Base-by-base conservation (phyloP, 768 basidiomycete genomes). In the Pulveroboletus sp. region DNA sequence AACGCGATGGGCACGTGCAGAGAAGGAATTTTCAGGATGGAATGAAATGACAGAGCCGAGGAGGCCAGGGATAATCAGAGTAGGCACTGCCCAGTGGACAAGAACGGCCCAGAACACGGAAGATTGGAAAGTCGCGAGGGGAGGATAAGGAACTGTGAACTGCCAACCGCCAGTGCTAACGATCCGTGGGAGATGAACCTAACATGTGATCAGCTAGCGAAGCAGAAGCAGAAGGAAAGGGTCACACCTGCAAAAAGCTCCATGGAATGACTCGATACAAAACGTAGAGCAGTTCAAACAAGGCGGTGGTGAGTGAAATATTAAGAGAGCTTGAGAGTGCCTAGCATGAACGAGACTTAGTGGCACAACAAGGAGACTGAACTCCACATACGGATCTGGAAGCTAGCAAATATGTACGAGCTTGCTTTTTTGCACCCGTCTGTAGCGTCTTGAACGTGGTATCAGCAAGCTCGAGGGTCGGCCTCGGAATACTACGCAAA, bases 261-360 rank as follows among this genome's bases (percentile, higher is more conserved):
- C 81, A 85, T 0, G 84, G 83, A 43, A 82, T 71, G 21, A 82
- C 69, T 11, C 62, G 66, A 41, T 69, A 71, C 14, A 85, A 57
- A 35, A 87, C 70, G 53, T 77, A 79, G 1, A 79, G 17, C 6
- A 85, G 60, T 60, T 87, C 86, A 15, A 74, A 55, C 8, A 81
- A 45, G 7, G 77, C 73, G 0, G 81, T 81, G 38, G 82, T 52
- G 17, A 73, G 71, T 72, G 77, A 81, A 39, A 87, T 80, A 50
- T 82, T 81, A 33, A 71, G 72, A 1, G 85, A 80, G 54, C 79
- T 80, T n/a, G 86, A 87, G 9, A 86, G 70, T 46, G 79, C 78
- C 85, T 75, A 38, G 8, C 18, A 46, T n/a, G 38, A 50, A 48
- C 39, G n/a, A 4, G 15, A 12, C 10, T 62, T 28, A 55, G 30